These are phyloP conservation scores for Candida parachauliodes DNA, from an alignment of 805 yeast species.

Conservation along the genomic window DNA sequence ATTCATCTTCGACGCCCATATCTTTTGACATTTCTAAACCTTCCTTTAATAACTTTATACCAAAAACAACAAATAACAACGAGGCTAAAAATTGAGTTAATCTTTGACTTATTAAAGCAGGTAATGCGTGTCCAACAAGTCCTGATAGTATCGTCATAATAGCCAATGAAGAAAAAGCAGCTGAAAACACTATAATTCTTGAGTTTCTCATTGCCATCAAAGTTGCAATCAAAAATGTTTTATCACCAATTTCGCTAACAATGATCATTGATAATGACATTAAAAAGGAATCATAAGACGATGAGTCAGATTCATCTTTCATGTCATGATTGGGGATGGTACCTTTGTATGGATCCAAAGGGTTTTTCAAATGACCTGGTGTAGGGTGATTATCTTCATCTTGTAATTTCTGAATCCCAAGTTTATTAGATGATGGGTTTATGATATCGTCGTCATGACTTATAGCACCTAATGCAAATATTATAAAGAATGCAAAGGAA, in stretches of 20 bases:
- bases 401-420: conserved; percentile 19
- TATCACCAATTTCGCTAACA: conserved; percentile 96
- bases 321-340: not conserved
- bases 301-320: not conserved
- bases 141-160: conserved; percentile 93
- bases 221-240: conserved; percentile 94
- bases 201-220: conserved; percentile 96
- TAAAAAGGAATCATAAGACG: conserved; percentile 52
- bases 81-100: conserved; percentile 82
- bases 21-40: conserved; percentile 78
- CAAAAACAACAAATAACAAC: conserved; percentile 75
- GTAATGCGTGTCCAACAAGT: conserved; percentile 86
- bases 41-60: conserved; percentile 70
- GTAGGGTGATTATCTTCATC: conserved; percentile 30
- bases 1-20: conserved; percentile 88
- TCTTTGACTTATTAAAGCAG: conserved; percentile 74
- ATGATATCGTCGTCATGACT: conserved; percentile 1
- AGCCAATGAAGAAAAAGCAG: conserved; percentile 81
- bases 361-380: conserved; percentile 18
- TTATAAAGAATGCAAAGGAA: conserved; percentile 4
- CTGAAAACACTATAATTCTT: conserved; percentile 76
- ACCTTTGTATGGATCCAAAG: conserved; percentile 16
- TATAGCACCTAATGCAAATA: conserved; percentile 2
- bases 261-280: conserved; percentile 88
- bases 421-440: conserved; percentile 9